Conservation (phyloP, 176 grass and related monocot genomes). For the Miscanthus lutarioriparius region DNA sequence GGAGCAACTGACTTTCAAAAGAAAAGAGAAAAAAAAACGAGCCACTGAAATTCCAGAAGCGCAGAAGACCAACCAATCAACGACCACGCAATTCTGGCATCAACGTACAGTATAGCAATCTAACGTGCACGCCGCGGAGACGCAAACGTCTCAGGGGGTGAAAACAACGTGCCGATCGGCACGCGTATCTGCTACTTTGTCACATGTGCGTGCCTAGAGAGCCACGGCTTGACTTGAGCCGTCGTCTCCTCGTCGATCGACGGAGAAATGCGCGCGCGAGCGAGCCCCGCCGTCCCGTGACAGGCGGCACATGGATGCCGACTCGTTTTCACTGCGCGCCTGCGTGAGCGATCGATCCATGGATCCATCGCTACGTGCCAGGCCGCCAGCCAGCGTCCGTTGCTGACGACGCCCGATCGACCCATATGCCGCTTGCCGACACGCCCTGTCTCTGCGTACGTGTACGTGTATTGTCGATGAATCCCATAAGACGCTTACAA, state of each 20-base stretch:
- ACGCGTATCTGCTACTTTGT: neutral
- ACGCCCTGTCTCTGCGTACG: no score
- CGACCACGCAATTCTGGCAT: neutral
- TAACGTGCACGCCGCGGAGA: neutral
- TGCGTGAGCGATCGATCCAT: neutral
- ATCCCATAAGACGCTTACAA: neutral
- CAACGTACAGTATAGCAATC: neutral
- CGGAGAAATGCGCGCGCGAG: neutral
- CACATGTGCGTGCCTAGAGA: neutral
- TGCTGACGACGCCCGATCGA: neutral
- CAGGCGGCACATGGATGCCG: neutral
- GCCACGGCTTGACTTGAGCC: neutral
- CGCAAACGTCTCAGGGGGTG: neutral
- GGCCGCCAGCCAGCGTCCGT: no score
- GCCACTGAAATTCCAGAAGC: neutral
- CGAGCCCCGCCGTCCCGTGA: conserved; percentile 11
- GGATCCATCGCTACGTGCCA: neutral
- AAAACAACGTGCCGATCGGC: conserved; percentile 20
- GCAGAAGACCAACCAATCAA: neutral
- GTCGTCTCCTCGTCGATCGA: no score
- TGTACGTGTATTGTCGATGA: neutral
- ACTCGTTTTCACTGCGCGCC: neutral
- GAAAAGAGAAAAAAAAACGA: neutral
- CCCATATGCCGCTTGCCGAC: neutral
- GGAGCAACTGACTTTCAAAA: no score